These are phyloP conservation scores for Mortierella claussenii DNA, from an alignment of 192 early-diverging fungal genomes.

Conservation along the genomic window DNA sequence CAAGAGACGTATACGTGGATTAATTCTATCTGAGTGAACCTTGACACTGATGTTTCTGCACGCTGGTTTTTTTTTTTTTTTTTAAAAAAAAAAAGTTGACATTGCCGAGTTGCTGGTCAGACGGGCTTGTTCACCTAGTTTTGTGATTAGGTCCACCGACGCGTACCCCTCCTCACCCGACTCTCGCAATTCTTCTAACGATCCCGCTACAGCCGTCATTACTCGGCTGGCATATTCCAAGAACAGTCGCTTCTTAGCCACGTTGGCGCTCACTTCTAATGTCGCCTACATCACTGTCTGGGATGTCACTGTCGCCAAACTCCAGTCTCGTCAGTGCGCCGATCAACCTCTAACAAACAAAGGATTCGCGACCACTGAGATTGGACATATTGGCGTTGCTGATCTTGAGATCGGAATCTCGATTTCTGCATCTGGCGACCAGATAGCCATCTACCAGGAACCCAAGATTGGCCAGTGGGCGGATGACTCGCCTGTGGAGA, in stretches of 20 bases:
- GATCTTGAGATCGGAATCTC: constrained; percentile 28
- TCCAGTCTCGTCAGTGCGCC: background rate
- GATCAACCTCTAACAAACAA: background rate
- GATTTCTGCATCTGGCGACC: constrained; percentile 22
- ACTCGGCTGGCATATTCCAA: background rate
- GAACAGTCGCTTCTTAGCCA: constrained; percentile 1
- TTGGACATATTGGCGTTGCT: constrained; percentile 4
- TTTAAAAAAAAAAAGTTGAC: background rate
- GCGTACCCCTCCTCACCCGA: background rate
- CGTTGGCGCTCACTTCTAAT: background rate
- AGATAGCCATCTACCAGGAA: constrained; percentile 34
- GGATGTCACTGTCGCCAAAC: constrained; percentile 1
- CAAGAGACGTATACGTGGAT: no score
- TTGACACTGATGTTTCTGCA: background rate
- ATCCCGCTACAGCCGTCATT: background rate
- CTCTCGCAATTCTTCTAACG: background rate
- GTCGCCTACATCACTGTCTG: constrained; percentile 2
- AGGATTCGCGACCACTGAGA: background rate
- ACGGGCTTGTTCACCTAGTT: background rate
- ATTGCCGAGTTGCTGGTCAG: background rate
- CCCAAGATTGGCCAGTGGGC: constrained; percentile 42
- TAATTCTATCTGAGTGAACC: no score
- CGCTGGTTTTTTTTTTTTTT: background rate
- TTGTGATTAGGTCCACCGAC: background rate
- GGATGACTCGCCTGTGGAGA: constrained; percentile 1